These are phyloP conservation scores for Phytophthora crassamura DNA, from an alignment of 352 stramenopile genomes.

Conservation along the genomic window DNA sequence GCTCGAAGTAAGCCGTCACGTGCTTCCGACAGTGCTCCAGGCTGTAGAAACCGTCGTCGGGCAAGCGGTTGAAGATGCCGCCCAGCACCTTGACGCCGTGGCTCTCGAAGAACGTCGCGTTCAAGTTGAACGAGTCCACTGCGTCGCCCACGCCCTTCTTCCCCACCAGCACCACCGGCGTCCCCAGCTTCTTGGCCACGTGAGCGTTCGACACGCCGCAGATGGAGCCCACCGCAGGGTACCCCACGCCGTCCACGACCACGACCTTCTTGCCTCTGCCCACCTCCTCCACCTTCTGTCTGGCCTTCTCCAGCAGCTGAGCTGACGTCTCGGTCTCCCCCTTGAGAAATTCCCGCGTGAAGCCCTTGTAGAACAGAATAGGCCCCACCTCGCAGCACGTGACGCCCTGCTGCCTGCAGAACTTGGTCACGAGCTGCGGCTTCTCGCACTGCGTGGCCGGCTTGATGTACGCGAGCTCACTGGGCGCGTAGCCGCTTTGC, in stretches of 20 bases:
- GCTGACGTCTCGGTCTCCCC: slow-evolving; percentile 87
- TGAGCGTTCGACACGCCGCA: slow-evolving; percentile 81
- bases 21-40: slow-evolving; percentile 90
- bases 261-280: slow-evolving; percentile 91
- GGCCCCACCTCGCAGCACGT: slow-evolving; percentile 91
- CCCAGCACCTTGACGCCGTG: slow-evolving; percentile 94
- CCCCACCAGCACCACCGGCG: slow-evolving; percentile 94
- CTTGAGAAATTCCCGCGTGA: slow-evolving; percentile 96
- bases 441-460: slow-evolving; percentile 97
- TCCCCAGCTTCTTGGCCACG: slow-evolving; percentile 66
- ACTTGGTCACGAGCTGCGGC: slow-evolving; percentile 94
- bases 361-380: slow-evolving; percentile 97
- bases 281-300: slow-evolving; percentile 89
- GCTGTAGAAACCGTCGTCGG: slow-evolving; percentile 94
- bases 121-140: slow-evolving; percentile 98
- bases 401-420: slow-evolving; percentile 92
- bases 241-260: slow-evolving; percentile 97
- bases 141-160: slow-evolving; percentile 97
- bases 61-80: slow-evolving; percentile 96
- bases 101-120: slow-evolving; percentile 95
- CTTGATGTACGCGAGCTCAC: slow-evolving; percentile 98
- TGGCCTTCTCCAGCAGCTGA: slow-evolving; percentile 87
- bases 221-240: slow-evolving; percentile 91
- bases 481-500: slow-evolving; percentile 56
- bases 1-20: slow-evolving; percentile 93